Evolutionary conservation across 371 early-diverging fungal species (phyloP).

Genomic region (Haplosporangium sp.): DNA sequence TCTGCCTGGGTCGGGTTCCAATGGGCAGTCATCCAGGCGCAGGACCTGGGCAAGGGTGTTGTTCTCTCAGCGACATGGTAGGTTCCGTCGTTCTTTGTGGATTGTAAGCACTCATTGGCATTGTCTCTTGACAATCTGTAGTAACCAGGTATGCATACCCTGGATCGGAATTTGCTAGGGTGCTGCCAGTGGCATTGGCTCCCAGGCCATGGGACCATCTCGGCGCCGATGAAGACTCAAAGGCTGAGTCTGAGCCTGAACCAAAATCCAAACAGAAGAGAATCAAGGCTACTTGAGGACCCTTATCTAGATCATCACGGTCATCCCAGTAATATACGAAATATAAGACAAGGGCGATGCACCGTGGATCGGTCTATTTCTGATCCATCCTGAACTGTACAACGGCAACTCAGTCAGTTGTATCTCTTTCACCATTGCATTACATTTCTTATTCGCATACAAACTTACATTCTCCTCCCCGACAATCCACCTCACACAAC

Average conservation of each 20-base stretch:
- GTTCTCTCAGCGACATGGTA: conserved; percentile 58
- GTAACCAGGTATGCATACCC: background rate
- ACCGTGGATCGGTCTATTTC: background rate
- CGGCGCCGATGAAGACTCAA: conserved; percentile 17
- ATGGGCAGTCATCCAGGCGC: conserved; percentile 51
- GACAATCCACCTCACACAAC: too few species aligned
- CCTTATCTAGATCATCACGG: too few species aligned
- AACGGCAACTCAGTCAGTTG: too few species aligned
- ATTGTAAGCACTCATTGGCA: background rate
- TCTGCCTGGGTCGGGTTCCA: conserved; percentile 58
- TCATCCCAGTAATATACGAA: background rate
- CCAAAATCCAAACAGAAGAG: conserved; percentile 16
- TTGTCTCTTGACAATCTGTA: background rate
- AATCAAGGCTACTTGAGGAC: conserved; percentile 11
- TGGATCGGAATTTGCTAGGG: conserved; percentile 24
- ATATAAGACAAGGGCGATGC: background rate
- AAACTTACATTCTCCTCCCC: too few species aligned
- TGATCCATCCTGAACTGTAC: too few species aligned
- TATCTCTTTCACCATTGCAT: too few species aligned
- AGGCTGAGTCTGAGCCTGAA: background rate
- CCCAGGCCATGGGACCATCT: conserved; percentile 55
- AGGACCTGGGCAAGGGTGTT: conserved; percentile 53
- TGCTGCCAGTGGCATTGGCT: conserved; percentile 55
- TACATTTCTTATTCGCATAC: too few species aligned
- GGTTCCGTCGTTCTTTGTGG: background rate